Conservation (phyloP, 1,284 basidiomycete species). For the Polyporus tsugae region DNA sequence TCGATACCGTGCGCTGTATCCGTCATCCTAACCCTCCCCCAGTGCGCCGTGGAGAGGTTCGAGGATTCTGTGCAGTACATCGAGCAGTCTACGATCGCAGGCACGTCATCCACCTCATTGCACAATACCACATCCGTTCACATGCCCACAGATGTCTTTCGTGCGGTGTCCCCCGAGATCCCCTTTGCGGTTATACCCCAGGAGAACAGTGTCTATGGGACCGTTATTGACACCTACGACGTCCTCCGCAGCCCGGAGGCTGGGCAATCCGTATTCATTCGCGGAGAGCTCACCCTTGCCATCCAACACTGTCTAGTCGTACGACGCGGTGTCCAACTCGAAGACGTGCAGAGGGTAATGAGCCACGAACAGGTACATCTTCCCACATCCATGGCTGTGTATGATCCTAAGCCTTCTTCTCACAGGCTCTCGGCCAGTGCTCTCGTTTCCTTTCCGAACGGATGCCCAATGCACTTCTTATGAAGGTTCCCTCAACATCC, state of each 20-base stretch:
- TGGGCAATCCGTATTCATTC: slow-evolving; percentile 56
- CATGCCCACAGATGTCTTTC: slow-evolving; percentile 59
- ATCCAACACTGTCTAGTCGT: slow-evolving; percentile 77
- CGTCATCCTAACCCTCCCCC: slow-evolving; percentile 11
- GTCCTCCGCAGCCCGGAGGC: slow-evolving; percentile 53
- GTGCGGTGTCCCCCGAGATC: slow-evolving; percentile 51
- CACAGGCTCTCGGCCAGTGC: slow-evolving; percentile 82
- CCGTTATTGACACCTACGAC: slow-evolving; percentile 80
- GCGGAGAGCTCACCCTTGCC: slow-evolving; percentile 63
- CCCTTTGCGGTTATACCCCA: slow-evolving; percentile 71
- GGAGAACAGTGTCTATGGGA: slow-evolving; percentile 79
- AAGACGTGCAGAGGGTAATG: slow-evolving; percentile 61
- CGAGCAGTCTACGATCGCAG: slow-evolving; percentile 62
- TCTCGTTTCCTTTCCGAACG: slow-evolving; percentile 59
- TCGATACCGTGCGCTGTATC: slow-evolving; percentile 2
- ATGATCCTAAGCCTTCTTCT: not conserved
- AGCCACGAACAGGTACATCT: slow-evolving; percentile 78
- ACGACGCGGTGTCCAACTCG: slow-evolving; percentile 58
- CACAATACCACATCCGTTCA: slow-evolving; percentile 4
- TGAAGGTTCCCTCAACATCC: slow-evolving; percentile 73
- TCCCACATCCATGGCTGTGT: not conserved
- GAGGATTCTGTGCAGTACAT: slow-evolving; percentile 58
- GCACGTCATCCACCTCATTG: slow-evolving; percentile 41
- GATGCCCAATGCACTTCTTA: slow-evolving; percentile 58
- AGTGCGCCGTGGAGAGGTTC: slow-evolving; percentile 72